Evolutionary conservation across 192 early-diverging fungal species (phyloP).

Genomic region (Kickxella alabastrina): DNA sequence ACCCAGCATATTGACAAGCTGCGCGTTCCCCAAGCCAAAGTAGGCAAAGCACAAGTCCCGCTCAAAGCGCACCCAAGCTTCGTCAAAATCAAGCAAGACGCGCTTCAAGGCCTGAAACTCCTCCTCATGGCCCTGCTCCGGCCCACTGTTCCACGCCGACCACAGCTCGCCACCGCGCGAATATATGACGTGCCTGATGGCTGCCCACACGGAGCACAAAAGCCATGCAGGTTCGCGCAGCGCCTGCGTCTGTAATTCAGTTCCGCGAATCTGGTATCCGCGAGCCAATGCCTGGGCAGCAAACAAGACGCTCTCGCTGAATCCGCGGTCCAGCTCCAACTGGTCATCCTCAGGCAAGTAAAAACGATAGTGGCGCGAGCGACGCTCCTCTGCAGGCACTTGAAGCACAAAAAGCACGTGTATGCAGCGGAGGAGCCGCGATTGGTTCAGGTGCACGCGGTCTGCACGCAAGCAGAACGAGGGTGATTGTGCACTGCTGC

Average conservation of each 20-base stretch:
- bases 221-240: constrained; percentile 52
- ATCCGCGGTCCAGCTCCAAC: constrained; percentile 61
- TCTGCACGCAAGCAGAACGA: constrained; percentile 51
- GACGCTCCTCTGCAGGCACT: constrained; percentile 35
- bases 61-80: constrained; percentile 64
- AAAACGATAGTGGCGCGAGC: constrained; percentile 54
- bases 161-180: constrained; percentile 20
- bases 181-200: constrained; percentile 54
- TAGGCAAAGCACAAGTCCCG: constrained; percentile 67
- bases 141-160: constrained; percentile 9
- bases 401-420: constrained; percentile 52
- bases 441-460: constrained; percentile 59
- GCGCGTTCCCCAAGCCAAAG: constrained; percentile 56
- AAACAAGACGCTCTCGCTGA: constrained; percentile 69
- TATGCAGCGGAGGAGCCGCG: constrained; percentile 53
- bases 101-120: constrained; percentile 46
- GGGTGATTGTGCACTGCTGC: constrained; percentile 17
- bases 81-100: constrained; percentile 63
- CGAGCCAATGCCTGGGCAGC: constrained; percentile 62
- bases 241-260: constrained; percentile 55
- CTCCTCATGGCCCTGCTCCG: background rate
- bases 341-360: constrained; percentile 67
- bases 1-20: constrained; percentile 50
- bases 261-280: constrained; percentile 67
- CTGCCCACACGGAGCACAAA: constrained; percentile 56